Evolutionary conservation across 2,329 filamentous ascomycete species (phyloP).

Genomic region (Xylaria arbuscula): DNA sequence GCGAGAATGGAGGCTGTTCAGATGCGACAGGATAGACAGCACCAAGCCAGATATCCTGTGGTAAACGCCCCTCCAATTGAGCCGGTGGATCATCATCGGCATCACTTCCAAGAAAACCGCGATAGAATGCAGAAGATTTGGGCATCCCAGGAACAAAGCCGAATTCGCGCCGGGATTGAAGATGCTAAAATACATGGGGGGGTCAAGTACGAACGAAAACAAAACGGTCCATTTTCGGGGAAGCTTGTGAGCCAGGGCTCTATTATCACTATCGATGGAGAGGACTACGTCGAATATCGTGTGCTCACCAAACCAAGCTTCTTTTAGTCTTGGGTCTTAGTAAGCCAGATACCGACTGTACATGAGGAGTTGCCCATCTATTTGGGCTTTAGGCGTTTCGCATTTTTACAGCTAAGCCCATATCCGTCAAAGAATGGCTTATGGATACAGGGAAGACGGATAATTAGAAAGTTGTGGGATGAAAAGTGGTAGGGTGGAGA

Average conservation of each 20-base stretch:
- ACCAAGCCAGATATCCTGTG: constrained; percentile 55
- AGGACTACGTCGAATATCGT: constrained; percentile 74
- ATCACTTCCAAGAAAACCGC: constrained; percentile 62
- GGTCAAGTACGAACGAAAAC: constrained; percentile 71
- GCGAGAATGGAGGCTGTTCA: constrained; percentile 63
- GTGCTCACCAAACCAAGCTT: constrained; percentile 73
- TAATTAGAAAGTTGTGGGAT: constrained; percentile 8
- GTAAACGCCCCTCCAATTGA: constrained; percentile 26
- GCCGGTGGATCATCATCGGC: constrained; percentile 42
- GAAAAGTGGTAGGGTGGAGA: neutral
- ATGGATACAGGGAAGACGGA: neutral
- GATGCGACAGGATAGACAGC: constrained; percentile 62
- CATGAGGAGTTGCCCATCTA: constrained; percentile 1
- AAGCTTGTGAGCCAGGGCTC: constrained; percentile 72
- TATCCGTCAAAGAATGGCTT: neutral
- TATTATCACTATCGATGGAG: constrained; percentile 72
- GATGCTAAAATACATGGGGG: constrained; percentile 69
- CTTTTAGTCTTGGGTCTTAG: constrained; percentile 63
- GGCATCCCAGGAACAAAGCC: constrained; percentile 60
- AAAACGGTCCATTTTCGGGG: constrained; percentile 69
- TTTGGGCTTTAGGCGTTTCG: neutral
- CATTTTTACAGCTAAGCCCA: neutral
- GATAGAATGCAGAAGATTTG: constrained; percentile 66
- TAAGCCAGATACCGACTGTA: neutral
- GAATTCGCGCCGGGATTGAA: constrained; percentile 52